phyloP scores from a whole-genome alignment of 1,139 yeast species.

The Candida tetrigidarum region DNA sequence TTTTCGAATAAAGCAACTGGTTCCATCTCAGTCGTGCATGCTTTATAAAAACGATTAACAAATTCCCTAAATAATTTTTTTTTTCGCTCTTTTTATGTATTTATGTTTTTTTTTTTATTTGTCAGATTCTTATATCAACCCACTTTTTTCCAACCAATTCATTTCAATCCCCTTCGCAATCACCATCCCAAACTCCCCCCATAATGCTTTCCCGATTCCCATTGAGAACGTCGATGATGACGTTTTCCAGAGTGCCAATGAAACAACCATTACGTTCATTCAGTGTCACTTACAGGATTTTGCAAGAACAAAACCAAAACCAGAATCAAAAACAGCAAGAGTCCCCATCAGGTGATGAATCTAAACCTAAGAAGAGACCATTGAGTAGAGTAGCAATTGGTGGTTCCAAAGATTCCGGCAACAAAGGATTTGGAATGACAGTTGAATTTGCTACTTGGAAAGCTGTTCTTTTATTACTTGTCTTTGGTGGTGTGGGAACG shows the following conservation, averaged over 20 bases:
- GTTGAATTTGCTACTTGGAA: conserved; percentile 89
- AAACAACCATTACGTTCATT: conserved; percentile 1
- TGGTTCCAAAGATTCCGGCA: conserved; percentile 27
- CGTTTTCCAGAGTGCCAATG: neutral
- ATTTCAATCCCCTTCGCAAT: no score
- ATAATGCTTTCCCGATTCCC: conserved; percentile 5
- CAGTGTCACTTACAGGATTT: neutral
- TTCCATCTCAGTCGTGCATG: neutral
- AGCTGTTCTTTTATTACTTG: conserved; percentile 67
- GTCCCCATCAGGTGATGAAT: conserved; percentile 1
- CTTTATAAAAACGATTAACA: neutral
- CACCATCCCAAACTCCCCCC: neutral
- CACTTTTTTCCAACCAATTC: conserved; percentile 6
- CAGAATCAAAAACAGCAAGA: neutral
- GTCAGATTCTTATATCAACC: no score
- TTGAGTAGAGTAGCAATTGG: conserved; percentile 55
- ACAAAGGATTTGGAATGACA: conserved; percentile 31
- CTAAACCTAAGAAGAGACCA: conserved; percentile 33
- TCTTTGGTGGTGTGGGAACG: conserved; percentile 72
- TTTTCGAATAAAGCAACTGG: neutral
- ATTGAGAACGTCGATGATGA: neutral
- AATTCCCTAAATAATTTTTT: neutral
- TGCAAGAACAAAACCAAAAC: neutral
- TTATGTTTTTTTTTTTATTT: neutral
- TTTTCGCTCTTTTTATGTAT: neutral